Conservation (phyloP, 2,329 filamentous ascomycete species). For the Ophiosphaerella narmari region DNA sequence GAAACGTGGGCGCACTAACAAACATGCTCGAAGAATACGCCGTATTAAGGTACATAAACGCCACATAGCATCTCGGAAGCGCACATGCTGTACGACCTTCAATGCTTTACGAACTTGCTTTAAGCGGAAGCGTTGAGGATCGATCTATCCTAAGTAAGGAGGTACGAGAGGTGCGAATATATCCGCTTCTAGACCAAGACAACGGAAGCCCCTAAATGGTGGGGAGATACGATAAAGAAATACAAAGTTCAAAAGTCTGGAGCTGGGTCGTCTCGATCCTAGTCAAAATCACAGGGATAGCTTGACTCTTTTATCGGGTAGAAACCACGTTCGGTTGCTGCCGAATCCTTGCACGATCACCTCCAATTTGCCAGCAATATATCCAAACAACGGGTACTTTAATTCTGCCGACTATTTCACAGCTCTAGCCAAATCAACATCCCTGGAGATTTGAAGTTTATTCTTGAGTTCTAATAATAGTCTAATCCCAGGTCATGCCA, state of each 20-base stretch:
- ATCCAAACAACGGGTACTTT: constrained; percentile 37
- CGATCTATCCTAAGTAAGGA: constrained; percentile 1
- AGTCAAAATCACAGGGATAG: constrained; percentile 25
- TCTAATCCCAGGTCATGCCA: constrained; percentile 30
- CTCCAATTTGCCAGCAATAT: constrained; percentile 40
- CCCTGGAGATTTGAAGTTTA: neutral
- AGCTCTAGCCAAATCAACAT: constrained; percentile 26
- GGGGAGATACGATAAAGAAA: constrained; percentile 11
- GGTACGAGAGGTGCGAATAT: constrained; percentile 9
- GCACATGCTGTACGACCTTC: constrained; percentile 1
- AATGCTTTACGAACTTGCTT: neutral
- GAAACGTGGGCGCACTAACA: too few species aligned
- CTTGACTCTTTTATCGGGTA: constrained; percentile 22
- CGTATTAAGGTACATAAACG: neutral
- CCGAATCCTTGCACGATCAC: constrained; percentile 32
- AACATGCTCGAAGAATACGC: too few species aligned
- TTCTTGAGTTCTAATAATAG: constrained; percentile 17
- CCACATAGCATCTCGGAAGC: neutral
- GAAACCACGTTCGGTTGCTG: constrained; percentile 28
- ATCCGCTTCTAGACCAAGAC: constrained; percentile 23
- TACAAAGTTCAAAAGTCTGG: constrained; percentile 16
- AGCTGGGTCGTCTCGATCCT: constrained; percentile 15
- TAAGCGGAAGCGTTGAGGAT: neutral
- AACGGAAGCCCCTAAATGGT: neutral
- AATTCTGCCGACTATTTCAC: constrained; percentile 25